Base-by-base conservation (phyloP, 164 flowering plant species). In the Santalum album region DNA sequence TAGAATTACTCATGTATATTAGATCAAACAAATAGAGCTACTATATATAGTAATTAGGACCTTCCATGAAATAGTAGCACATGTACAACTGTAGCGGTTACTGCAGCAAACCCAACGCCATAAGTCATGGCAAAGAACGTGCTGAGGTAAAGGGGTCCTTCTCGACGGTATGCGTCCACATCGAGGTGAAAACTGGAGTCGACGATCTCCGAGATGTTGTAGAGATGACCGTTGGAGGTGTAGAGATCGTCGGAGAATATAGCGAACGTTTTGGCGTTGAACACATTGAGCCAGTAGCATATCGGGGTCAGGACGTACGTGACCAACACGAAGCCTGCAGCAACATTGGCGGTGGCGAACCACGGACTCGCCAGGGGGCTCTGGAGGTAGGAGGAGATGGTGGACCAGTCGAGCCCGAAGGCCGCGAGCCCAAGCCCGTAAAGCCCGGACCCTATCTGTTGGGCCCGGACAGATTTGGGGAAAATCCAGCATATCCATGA, bases 321-420 rank as follows among this genome's bases (percentile, higher is more conserved):
- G 63, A 88, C 60, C 1, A 85, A 2, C 15, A 67, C 27, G 49
- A 66, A 88, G 0, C 96, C 96, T 10, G 50, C 83, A 0, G 90
- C 90, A 0, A 88, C 80, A 57, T 88, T 85, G 25, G 88, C 92
- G 0, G 92, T 85, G 64, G 96, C 96, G 29, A 85, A 88, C 94
- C 90, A 88, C 27, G 96, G 96, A 66, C 90, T 83, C 0, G 90
- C 94, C 3, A 85, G 78, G 16, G 96, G 96, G 69, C 87, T 83
- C 12, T 83, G 87, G 6, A 88, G 81, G 69, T 83, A 88, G 27
- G 94, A 62, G 2, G 90, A 77, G 44, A 80, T 68, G 26, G 84
- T 72, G n/a, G 94, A 67, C 96, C 96, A 88, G 39, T 88, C 96
- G 1, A 88, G 38, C 24, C 86, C 87, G n/a, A 85, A 0, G 1